Evolutionary conservation across 164 flowering plant species (phyloP), one percentile per base, ranked within the genome.

Genomic region (Buxus sempervirens): DNA sequence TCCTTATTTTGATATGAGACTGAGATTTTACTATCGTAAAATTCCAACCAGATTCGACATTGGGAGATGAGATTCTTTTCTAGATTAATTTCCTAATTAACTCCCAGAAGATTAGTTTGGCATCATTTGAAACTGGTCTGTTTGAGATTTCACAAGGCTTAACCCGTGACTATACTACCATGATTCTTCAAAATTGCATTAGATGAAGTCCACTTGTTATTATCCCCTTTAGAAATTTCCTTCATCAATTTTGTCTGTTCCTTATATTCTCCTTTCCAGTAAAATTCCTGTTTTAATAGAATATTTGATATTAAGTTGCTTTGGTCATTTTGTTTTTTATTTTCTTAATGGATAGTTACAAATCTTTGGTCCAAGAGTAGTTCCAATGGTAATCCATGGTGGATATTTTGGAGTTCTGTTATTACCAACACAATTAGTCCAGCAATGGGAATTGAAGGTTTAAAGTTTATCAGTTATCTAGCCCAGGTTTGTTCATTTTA

Each of bases 371-470:
- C 94, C 4, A 79, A 81, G 66, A 75, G 91, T 60, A 80, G 86
- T 45, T 54, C 65, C 54, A 89, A 87, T 26, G 93, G 96, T 64
- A 96, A 97, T 59, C 98, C 98, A n/a, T 90, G 88, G 93, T 92
- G 97, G 98, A 82, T 85, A 60, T 95, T 82, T 69, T 95, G 98
- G 99, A 89, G 97, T 79, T 93, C 99, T 5, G 91, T 98, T 27
- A 90, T 95, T 72, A 92, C 97, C 1, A 95, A 95, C 58, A 90
- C 99, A 0, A 92, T 92, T 75, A 98, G 99, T 59, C 99, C 99
- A 13, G 98, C 99, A 27, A 90, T 95, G 99, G 99, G 99, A 19
- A 95, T 95, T 81, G 97, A 95, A 78, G 98, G 98, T 15, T 78
- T 95, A 65, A 95, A 95, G 76, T 95, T 90, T 76, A 95, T 95